A percentile compares a stretch with the other conserved stretches of the same genome.
These are phyloP conservation scores for Pyrenopolyporus hunteri DNA, from an alignment of 495 filamentous ascomycete genomes.

Conservation along the genomic window DNA sequence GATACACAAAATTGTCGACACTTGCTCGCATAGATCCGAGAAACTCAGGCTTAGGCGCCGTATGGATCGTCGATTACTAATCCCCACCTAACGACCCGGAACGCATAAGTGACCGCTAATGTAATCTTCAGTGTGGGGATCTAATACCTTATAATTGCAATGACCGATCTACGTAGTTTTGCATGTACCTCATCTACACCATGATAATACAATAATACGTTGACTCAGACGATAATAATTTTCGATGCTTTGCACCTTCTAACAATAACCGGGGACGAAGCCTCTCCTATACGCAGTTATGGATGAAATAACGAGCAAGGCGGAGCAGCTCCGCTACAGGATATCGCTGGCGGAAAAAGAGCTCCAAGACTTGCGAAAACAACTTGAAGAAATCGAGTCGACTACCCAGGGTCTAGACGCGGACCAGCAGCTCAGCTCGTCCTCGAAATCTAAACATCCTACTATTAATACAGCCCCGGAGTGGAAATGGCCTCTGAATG, in stretches of 20 bases:
- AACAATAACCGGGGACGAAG: too few relatives aligned
- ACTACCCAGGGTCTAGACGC: not conserved
- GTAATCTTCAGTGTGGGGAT: too few relatives aligned
- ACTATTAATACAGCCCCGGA: constrained; percentile 2
- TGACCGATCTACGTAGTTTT: not conserved
- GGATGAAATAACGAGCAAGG: constrained; percentile 25
- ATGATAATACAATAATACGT: too few relatives aligned
- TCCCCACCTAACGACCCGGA: too few relatives aligned
- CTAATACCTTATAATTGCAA: not conserved
- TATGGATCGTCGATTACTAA: too few relatives aligned
- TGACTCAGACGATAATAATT: too few relatives aligned
- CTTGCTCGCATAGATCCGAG: too few relatives aligned
- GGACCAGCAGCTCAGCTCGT: not conserved
- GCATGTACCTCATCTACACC: not conserved
- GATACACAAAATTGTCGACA: too few relatives aligned
- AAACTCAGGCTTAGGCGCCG: too few relatives aligned
- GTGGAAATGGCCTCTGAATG: constrained; percentile 65
- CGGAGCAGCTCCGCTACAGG: constrained; percentile 39
- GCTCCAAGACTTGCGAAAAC: constrained; percentile 42
- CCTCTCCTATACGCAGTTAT: constrained; percentile 11
- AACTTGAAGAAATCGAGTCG: constrained; percentile 45
- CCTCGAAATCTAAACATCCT: constrained; percentile 1
- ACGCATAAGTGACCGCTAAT: too few relatives aligned
- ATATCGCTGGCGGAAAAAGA: constrained; percentile 45
- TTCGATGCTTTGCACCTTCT: too few relatives aligned